phyloP scores from a whole-genome alignment of 2,329 filamentous ascomycete genomes.

The Claviceps paspali region DNA sequence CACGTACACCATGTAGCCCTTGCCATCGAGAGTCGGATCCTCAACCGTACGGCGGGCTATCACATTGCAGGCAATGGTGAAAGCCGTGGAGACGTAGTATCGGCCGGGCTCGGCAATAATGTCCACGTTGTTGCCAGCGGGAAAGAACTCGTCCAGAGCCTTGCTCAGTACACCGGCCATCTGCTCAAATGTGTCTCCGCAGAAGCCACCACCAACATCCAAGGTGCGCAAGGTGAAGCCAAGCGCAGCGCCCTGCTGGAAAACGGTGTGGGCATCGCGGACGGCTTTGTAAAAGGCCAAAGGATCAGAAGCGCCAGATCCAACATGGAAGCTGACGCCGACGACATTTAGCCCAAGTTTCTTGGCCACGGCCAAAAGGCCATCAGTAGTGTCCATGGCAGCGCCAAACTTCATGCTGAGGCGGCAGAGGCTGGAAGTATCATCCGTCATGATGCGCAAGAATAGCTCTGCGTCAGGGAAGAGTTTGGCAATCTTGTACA shows the following conservation, averaged over 20 bases:
- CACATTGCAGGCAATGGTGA: slow-evolving; percentile 88
- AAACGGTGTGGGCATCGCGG: slow-evolving; percentile 73
- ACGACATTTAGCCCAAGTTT: slow-evolving; percentile 78
- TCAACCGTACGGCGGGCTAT: slow-evolving; percentile 86
- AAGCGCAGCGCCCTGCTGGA: slow-evolving; percentile 63
- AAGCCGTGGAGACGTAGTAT: slow-evolving; percentile 87
- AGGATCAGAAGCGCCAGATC: slow-evolving; percentile 91
- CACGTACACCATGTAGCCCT: slow-evolving; percentile 90
- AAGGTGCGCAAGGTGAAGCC: slow-evolving; percentile 76
- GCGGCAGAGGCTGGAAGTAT: slow-evolving; percentile 85
- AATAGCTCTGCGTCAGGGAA: slow-evolving; percentile 83
- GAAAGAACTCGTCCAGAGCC: slow-evolving; percentile 80
- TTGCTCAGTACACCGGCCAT: slow-evolving; percentile 71
- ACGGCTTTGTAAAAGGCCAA: slow-evolving; percentile 82
- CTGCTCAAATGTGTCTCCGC: slow-evolving; percentile 74
- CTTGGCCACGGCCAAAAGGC: slow-evolving; percentile 65
- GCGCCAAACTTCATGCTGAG: slow-evolving; percentile 97
- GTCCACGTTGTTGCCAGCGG: slow-evolving; percentile 51
- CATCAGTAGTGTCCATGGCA: slow-evolving; percentile 63
- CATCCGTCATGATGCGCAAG: slow-evolving; percentile 89
- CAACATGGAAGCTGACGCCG: slow-evolving; percentile 95
- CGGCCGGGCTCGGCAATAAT: slow-evolving; percentile 94
- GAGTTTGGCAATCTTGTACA: slow-evolving; percentile 92
- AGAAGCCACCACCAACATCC: slow-evolving; percentile 90
- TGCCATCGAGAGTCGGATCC: slow-evolving; percentile 47